Evolutionary conservation across 2,329 filamentous ascomycete genomes (phyloP).

Genomic region (Orbilia ellipsospora): DNA sequence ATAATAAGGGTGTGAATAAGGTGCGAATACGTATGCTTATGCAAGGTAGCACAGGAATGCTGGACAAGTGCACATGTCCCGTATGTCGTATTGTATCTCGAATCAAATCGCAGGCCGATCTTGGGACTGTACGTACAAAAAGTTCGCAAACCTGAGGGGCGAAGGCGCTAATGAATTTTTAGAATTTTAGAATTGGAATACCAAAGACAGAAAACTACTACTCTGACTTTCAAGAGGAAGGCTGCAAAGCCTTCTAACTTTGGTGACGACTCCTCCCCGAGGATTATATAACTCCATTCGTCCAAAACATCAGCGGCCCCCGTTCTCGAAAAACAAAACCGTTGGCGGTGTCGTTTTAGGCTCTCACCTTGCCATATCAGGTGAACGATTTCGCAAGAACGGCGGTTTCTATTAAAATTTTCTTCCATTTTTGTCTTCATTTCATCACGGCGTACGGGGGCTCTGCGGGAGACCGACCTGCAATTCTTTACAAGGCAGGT

Average conservation of each 20-base stretch:
- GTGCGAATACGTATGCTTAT: conserved; percentile 43
- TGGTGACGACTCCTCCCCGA: conserved; percentile 12
- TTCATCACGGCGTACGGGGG: conserved; percentile 31
- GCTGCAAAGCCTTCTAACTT: neutral
- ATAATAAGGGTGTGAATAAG: conserved; percentile 5
- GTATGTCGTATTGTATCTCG: conserved; percentile 4
- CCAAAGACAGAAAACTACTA: neutral
- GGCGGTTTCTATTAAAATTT: neutral
- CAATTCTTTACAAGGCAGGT: conserved; percentile 37
- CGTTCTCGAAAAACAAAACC: neutral
- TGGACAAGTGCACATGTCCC: conserved; percentile 22
- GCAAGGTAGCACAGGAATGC: conserved; percentile 42
- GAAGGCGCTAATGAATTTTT: no score
- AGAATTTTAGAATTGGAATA: no score
- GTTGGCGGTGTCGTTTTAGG: no score
- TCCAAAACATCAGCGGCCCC: neutral
- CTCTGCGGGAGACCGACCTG: conserved; percentile 38
- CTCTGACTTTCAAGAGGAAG: conserved; percentile 13
- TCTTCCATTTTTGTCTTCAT: conserved; percentile 4
- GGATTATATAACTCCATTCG: conserved; percentile 23
- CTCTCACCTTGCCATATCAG: conserved; percentile 22
- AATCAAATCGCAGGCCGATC: conserved; percentile 4
- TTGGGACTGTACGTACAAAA: no score
- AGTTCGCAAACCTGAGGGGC: no score
- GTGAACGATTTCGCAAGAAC: conserved; percentile 10